Evolutionary conservation across 306 rosid genomes (phyloP).

Genomic region (Oxytropis ochrocephala): DNA sequence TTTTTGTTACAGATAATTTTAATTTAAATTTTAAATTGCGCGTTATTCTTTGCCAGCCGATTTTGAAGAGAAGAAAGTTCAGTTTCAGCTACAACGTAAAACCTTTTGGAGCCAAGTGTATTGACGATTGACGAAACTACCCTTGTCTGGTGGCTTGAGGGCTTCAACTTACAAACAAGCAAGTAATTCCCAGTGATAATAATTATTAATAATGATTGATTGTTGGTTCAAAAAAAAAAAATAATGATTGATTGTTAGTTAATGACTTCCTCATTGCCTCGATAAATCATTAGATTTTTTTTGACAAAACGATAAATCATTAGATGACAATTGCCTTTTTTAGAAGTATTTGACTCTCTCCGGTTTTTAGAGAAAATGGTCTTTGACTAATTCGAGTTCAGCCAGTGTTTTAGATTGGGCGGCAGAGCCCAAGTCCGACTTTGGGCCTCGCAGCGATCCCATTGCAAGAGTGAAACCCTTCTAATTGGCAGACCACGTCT

Average conservation of each 20-base stretch:
- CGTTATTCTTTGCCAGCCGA: slow-evolving; percentile 47
- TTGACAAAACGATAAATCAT: not conserved
- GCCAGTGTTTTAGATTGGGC: too few relatives aligned
- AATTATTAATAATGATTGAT: too few relatives aligned
- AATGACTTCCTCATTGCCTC: not conserved
- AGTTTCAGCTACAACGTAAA: slow-evolving; percentile 17
- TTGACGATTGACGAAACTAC: slow-evolving; percentile 24
- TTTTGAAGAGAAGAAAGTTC: slow-evolving; percentile 35
- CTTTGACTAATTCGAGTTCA: too few relatives aligned
- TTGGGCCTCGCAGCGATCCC: too few relatives aligned
- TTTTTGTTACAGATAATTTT: not conserved
- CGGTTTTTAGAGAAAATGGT: too few relatives aligned
- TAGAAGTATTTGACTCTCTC: too few relatives aligned
- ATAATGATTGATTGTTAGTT: not conserved
- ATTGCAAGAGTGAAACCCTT: too few relatives aligned
- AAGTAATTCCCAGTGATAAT: not conserved
- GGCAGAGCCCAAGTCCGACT: too few relatives aligned
- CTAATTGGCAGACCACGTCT: too few relatives aligned
- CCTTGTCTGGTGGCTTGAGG: not conserved
- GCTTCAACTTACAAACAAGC: not conserved
- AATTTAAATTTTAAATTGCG: slow-evolving; percentile 25
- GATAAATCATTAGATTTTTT: not conserved
- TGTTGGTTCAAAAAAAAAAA: too few relatives aligned
- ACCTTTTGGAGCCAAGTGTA: not conserved
- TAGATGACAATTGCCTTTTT: not conserved